Base-by-base conservation (phyloP, 169 alveolate species). In the Hammondia hammondi region DNA sequence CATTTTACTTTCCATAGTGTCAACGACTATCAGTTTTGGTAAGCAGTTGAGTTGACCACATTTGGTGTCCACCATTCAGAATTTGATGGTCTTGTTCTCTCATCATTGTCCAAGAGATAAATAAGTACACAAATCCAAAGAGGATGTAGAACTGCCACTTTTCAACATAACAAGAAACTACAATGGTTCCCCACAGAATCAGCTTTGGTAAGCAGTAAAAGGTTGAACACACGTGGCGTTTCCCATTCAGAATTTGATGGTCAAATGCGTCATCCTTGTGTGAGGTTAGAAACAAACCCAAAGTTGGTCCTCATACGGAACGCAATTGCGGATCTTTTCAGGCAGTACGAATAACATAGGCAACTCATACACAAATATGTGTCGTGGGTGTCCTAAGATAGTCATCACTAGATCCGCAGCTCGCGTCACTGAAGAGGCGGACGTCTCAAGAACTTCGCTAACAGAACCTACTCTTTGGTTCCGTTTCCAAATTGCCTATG, bases 321-420 rank as follows among this genome's bases (percentile, higher is more conserved):
- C 90, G 70, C 21, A 17, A 0, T 45, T 82, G 43, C 85, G 32
- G 85, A 73, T 37, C 85, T 19, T 77, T 4, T 82, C 90, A 82
- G 90, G 90, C 90, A 82, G 90, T 82, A 82, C 90, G 90, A 82
- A 82, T 82, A 82, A 46, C 90, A 82, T 21, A 82, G 87, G 32
- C 57, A 82, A 82, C 90, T 39, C 90, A 82, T 82, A 10, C 90
- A 82, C 90, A 46, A n/a, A 32, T 10, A 19, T 52, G 70, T 82
- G 90, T 82, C 90, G 90, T 82, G 90, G 90, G 90, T 82, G 90
- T 82, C 90, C 90, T 82, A 82, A 82, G 90, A 82, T 82, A 45
- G 32, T 82, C 90, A 82, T 82, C 90, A 82, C 43, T n/a, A 45
- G 90, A 43, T 43, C 90, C 72, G 43, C 90, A 27, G 39, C 90